Base-by-base conservation (phyloP, 148 eudicot genomes). In the Vaccinium darrowii region DNA sequence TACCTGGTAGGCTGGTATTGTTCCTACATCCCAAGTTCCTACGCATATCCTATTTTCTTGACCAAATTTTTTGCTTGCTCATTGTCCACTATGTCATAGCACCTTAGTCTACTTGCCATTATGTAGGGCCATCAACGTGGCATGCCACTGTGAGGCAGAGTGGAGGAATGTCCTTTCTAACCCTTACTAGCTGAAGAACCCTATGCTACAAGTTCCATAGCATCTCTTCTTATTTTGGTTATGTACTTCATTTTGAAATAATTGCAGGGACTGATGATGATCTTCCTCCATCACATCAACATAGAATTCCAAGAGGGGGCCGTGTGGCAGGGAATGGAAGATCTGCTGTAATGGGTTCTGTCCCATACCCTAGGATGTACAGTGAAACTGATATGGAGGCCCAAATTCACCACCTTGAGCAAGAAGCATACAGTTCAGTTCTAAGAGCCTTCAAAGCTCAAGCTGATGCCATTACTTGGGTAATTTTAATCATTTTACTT, bases 391-490 rank as follows among this genome's bases (percentile, higher is more conserved):
- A 91, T 69, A 91, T 93, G 95, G 92, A 89, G 86, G 85, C 90
- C 58, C 90, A 90, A 84, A 90, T 93, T 82, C 95, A 90, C 82
- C 94, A 84, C 78, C 92, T 93, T 67, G 95, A 93, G 90, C 90
- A 89, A 84, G 95, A 93, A 88, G 95, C 94, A 11, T 93, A 93
- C 84, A 86, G 90, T 86, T 90, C 94, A 54, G 92, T 93, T 87
- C 80, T 93, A 71, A 87, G 93, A 87, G 95, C 95, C 83, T 93
- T 93, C 86, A 91, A 91, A 90, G 95, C 94, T 89, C 95, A 93
- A 89, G 91, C 92, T 51, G 95, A 93, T 90, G 92, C 95, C 86
- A 91, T 93, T 83, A 87, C 93, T 81, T 93, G 95, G 95, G 95
- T 93, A 91, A 78, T 27, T 30, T 36, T 89, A 62, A 25, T 76